Conservation (phyloP, 108 stramenopile genomes). For the Cyclotella distinguenda region DNA sequence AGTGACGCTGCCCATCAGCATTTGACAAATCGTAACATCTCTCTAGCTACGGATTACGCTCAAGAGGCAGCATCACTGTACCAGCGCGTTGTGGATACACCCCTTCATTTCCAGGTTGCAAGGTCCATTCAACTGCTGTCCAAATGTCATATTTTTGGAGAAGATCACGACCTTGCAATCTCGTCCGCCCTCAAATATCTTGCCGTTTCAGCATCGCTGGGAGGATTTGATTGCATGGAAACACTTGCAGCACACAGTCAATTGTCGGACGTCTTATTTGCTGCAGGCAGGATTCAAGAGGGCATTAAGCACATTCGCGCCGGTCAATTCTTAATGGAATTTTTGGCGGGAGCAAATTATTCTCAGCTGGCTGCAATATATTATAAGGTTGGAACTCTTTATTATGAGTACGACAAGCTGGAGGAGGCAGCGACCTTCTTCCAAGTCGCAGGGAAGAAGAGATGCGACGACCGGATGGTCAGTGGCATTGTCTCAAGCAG, state of each 20-base stretch:
- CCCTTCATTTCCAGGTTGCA: slow-evolving; percentile 73
- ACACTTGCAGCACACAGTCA: slow-evolving; percentile 55
- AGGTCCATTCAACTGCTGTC: slow-evolving; percentile 70
- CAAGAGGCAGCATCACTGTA: slow-evolving; percentile 79
- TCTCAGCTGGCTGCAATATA: slow-evolving; percentile 73
- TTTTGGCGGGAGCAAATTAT: slow-evolving; percentile 79
- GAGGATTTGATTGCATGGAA: slow-evolving; percentile 80
- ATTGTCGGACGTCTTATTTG: slow-evolving; percentile 61
- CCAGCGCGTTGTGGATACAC: slow-evolving; percentile 75
- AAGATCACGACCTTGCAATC: slow-evolving; percentile 67
- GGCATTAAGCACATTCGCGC: slow-evolving; percentile 83
- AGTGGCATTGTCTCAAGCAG: slow-evolving; percentile 69
- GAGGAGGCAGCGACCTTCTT: slow-evolving; percentile 61
- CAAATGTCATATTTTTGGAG: slow-evolving; percentile 70
- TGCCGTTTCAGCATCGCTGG: slow-evolving; percentile 70
- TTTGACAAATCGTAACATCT: slow-evolving; percentile 50
- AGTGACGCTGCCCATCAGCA: slow-evolving; percentile 72
- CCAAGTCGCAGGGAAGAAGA: slow-evolving; percentile 49
- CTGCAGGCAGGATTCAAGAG: slow-evolving; percentile 37
- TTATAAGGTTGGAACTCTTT: slow-evolving; percentile 80
- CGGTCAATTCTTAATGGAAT: slow-evolving; percentile 83
- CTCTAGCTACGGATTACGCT: slow-evolving; percentile 71
- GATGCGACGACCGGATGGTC: slow-evolving; percentile 62
- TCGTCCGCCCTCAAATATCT: slow-evolving; percentile 70
- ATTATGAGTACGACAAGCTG: slow-evolving; percentile 57